Evolutionary conservation across 805 yeast genomes (phyloP), one percentile per base, ranked within the genome.

Genomic region (Kodamaea nitidulidarum): DNA sequence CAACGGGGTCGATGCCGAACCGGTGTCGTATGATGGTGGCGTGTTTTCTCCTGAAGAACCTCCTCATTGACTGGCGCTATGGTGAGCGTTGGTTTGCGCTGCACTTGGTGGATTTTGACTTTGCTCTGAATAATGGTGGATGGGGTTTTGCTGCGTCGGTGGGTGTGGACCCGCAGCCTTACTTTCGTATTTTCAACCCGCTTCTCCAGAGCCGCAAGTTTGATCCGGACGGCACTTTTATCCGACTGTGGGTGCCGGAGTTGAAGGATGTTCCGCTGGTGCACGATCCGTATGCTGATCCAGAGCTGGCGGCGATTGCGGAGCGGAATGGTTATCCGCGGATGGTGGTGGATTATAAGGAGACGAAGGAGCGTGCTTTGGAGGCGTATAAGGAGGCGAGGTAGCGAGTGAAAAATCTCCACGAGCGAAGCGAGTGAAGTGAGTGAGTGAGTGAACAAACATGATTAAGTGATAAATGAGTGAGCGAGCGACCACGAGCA

Each of bases 121-220:
- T 74, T 44, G 65, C 76, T 21, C 73, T 77, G 30, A 77, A 77
- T 51, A 65, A 68, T 33, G 80, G 77, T 6, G 81, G 81, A 2
- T 77, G 81, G 83, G 76, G 76, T 1, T 75, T 75, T 52, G 59
- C 72, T 30, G 65, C 77, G 3, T 65, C 76, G 43, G 68, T 73
- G 1, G 80, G 80, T 1, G 67, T 73, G 11, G 78, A 74, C 48
- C 70, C 76, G 1, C 81, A 76, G 49, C 81, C 81, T 2, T 76
- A 71, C 60, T 76, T 75, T 51, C 60, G 81, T 15, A 70, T 75
- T 4, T 73, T 77, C 52, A 76, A 77, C 46, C 77, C 79, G 15
- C 65, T 62, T 45, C 47, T 70, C 2, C 81, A 77, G 45, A 67
- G 74, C 20, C 68, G 65, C 44, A 70, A 63, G 44, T 74, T 66